phyloP scores from a whole-genome alignment of 306 rosid genomes.

The Arachis stenosperma region DNA sequence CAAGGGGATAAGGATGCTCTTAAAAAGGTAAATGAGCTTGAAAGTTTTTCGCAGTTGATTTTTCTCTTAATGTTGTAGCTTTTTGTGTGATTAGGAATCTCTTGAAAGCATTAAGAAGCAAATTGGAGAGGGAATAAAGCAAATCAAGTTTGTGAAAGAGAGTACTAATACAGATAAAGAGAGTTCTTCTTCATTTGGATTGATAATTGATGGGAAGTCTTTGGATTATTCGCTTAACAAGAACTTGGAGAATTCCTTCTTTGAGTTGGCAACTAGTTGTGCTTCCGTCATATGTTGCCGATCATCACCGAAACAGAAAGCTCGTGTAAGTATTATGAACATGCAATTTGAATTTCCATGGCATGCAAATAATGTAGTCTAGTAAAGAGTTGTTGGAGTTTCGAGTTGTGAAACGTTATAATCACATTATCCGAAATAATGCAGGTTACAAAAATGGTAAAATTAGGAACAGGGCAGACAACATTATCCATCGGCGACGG shows the following conservation, averaged over 20 bases:
- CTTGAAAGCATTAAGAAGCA: constrained; percentile 65
- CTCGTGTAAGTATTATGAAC: constrained; percentile 66
- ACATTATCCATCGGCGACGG: constrained; percentile 87
- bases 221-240: constrained; percentile 70
- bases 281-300: constrained; percentile 90
- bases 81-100: constrained; percentile 65
- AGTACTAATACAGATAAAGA: constrained; percentile 40
- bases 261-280: constrained; percentile 72
- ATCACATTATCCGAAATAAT: constrained; percentile 32
- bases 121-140: constrained; percentile 60
- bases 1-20: constrained; percentile 64
- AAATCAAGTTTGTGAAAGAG: constrained; percentile 54
- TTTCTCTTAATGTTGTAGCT: constrained; percentile 29
- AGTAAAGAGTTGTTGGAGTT: not conserved
- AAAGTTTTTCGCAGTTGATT: constrained; percentile 6
- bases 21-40: constrained; percentile 52
- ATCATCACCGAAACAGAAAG: constrained; percentile 89
- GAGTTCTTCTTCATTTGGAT: constrained; percentile 51
- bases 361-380: constrained; percentile 12
- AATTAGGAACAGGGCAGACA: constrained; percentile 69
- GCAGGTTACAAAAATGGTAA: constrained; percentile 85
- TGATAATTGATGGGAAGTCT: constrained; percentile 89
- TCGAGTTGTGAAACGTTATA: constrained; percentile 30
- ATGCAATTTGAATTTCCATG: constrained; percentile 13
- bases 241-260: constrained; percentile 59